Percentiles rank a stretch among this genome's conserved stretches.
These are phyloP conservation scores for Trametes meyenii DNA, from an alignment of 768 basidiomycete species.

Conservation along the genomic window DNA sequence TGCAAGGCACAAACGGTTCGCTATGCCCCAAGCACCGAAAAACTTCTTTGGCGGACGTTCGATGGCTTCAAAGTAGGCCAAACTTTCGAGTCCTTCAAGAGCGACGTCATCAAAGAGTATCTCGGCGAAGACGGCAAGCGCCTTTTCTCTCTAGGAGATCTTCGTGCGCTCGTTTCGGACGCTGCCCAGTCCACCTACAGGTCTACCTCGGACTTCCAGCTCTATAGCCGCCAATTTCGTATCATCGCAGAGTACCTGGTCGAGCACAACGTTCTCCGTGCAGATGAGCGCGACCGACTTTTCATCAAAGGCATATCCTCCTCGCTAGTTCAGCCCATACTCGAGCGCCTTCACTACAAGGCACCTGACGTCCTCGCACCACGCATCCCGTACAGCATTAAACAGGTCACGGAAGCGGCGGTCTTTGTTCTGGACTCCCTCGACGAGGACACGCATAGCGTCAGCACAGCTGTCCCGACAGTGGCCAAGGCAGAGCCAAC, in stretches of 20 bases:
- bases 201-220: neutral
- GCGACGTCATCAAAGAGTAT: conserved; percentile 30
- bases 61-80: neutral
- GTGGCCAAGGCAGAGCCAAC: neutral
- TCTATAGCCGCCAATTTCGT: conserved; percentile 28
- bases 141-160: conserved; percentile 27
- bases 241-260: conserved; percentile 27
- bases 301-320: conserved; percentile 24
- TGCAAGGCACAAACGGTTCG: conserved; percentile 8
- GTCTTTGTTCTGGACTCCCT: conserved; percentile 22
- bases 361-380: conserved; percentile 27
- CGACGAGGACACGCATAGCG: neutral
- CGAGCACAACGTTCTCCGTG: conserved; percentile 18
- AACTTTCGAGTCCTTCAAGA: conserved; percentile 29
- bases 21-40: conserved; percentile 4
- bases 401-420: conserved; percentile 27
- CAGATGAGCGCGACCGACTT: conserved; percentile 27
- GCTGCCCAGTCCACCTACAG: conserved; percentile 5
- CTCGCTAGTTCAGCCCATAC: neutral
- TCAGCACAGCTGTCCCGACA: neutral
- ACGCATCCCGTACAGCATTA: conserved; percentile 30
- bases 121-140: conserved; percentile 21
- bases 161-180: conserved; percentile 29
- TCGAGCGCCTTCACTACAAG: conserved; percentile 28
- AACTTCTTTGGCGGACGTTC: conserved; percentile 2